Evolutionary conservation across 306 rosid genomes (phyloP), one percentile per base, ranked within the genome.

Genomic region (Fragaria iinumae): DNA sequence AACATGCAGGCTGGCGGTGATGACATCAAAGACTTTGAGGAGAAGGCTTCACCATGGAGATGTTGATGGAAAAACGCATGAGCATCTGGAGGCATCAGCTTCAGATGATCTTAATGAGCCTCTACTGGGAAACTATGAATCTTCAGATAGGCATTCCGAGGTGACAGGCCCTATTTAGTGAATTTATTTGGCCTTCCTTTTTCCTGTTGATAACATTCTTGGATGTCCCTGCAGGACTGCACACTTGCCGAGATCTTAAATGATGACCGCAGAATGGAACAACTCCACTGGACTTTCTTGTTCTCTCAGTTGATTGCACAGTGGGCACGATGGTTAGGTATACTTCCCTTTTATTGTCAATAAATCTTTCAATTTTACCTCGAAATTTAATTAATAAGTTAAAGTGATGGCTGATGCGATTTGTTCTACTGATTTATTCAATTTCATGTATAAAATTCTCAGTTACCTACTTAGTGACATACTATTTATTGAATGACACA

Each of bases 271-370:
- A 87, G 86, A 79, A 90, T 80, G 86, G 93, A 90, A 25, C 93
- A 81, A 39, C 82, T 84, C 74, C 99, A 92, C 72, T 95, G 99
- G 99, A 88, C 93, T 25, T 82, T 86, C 73, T 11, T 90, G 76
- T 95, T 92, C 76, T 90, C 99, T 52, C 90, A 88, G 74, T 79
- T 92, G 80, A 88, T 95, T 79, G 87, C 89, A 6, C 93, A 90
- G 79, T 95, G 99, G 99, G 93, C 96, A 11, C 96, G 89, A 34
- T 89, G 92, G 96, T 85, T 95, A 79, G 99, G 99, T 95, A 88
- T 65, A 34, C 44, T 62, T 1, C 36, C 49, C 8, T 14, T 63
- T 43, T 36, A 10, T 48, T 52, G 21, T 71, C 65, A 75, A 36
- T 13, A 72, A 17, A 11, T 14, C 32, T 66, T 23, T 11, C 17